Conservation (phyloP, 257 asterid species). For the Solanum chilense region DNA sequence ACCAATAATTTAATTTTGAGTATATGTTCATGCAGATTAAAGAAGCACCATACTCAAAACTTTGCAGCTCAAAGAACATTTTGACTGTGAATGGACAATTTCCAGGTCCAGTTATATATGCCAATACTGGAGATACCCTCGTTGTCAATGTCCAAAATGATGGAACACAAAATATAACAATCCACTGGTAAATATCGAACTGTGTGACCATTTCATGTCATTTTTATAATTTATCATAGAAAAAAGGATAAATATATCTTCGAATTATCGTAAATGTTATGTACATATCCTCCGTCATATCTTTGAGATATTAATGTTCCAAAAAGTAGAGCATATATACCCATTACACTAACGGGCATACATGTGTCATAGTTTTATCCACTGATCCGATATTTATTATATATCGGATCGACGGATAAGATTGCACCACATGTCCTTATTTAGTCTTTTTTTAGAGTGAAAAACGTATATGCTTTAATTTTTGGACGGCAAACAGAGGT, state of each 20-base stretch:
- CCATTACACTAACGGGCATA: too few species aligned
- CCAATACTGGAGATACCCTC: constrained; percentile 10
- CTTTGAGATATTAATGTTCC: too few species aligned
- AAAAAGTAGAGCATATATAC: too few species aligned
- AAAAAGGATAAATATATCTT: too few species aligned
- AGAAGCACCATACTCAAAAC: constrained; percentile 8
- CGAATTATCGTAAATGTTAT: too few species aligned
- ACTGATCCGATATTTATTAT: too few species aligned
- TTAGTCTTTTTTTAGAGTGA: too few species aligned
- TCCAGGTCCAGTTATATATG: constrained; percentile 21
- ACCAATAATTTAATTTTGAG: not conserved
- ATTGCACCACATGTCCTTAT: too few species aligned
- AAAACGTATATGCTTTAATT: too few species aligned
- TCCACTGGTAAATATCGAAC: constrained; percentile 11
- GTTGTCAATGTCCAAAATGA: constrained; percentile 11
- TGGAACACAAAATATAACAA: constrained; percentile 11
- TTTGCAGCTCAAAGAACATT: constrained; percentile 16
- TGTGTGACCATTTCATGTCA: not conserved
- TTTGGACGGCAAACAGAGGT: accelerated
- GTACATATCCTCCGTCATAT: accelerated
- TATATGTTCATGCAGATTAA: constrained; percentile 1
- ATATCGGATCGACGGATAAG: too few species aligned
- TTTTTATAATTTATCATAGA: too few species aligned
- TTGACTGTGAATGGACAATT: constrained; percentile 19
- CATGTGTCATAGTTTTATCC: too few species aligned